Base-by-base conservation (phyloP, 805 yeast species). In the Spathaspora passalidarum region DNA sequence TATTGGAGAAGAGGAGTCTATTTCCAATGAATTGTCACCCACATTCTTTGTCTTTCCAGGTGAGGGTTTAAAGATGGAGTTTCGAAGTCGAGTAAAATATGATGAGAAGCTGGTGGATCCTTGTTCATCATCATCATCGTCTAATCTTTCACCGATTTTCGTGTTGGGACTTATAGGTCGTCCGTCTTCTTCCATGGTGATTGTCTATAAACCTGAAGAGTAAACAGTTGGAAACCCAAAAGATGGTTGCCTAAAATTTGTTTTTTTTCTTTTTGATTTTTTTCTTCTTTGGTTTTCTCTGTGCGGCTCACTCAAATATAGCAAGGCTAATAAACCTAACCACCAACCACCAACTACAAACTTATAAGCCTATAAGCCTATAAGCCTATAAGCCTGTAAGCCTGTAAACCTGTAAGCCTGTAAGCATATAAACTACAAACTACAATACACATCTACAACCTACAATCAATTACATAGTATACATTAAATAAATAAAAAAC, bases 31-130 rank as follows among this genome's bases (percentile, higher is more conserved):
- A 16, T 38, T 21, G 40, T 38, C 20, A 3, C 11, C 13, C 11
- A 13, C 13, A 13, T 36, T 10, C 51, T 49, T 26, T 41, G 32
- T 19, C 32, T 16, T n/a, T 38, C 22, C 9, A 40, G 36, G n/a
- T 52, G 45, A 29, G 8, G 34, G 34, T n/a, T 29, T 29, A 13
- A 29, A 29, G 17, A 29, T 29, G 13, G 34, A 29, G 17, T 29
- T 29, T 10, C 34, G 34, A 29, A 29, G 34, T 29, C 34, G 34
- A 29, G 16, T 29, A 17, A 29, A 29, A 13, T 29, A 36, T 18
- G 32, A 22, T 38, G 37, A 14, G 21, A 18, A 26, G 29, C 34
- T 11, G 40, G 25, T 34, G 37, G 37, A 20, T n/a, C n/a, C n/a
- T n/a, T n/a, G n/a, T n/a, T n/a, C n/a, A n/a, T n/a, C n/a, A n/a